Evolutionary conservation across 495 filamentous ascomycete species (phyloP).

Genomic region (Pyrenula massariospora): DNA sequence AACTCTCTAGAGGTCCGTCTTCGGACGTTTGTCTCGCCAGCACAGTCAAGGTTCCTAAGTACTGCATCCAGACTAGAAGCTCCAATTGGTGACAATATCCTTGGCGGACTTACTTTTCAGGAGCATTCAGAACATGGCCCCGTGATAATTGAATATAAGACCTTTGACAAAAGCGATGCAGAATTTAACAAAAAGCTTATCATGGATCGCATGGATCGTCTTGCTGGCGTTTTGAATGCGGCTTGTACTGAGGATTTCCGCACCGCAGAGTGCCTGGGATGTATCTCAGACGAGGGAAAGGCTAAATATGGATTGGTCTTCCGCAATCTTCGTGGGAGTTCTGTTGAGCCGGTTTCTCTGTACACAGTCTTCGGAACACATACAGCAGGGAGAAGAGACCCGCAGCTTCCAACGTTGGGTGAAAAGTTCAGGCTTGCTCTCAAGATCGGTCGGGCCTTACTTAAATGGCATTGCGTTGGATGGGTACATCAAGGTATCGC

Average conservation of each 20-base stretch:
- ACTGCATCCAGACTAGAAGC: background rate
- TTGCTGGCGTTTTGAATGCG: background rate
- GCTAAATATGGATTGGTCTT: too few species aligned
- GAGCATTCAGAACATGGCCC: background rate
- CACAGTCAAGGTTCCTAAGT: background rate
- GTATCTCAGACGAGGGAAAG: background rate
- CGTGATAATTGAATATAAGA: background rate
- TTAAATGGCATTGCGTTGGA: background rate
- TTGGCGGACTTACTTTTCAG: background rate
- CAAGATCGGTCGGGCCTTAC: background rate
- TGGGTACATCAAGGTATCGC: background rate
- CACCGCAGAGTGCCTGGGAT: background rate
- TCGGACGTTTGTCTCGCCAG: background rate
- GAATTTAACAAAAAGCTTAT: background rate
- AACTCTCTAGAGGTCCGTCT: background rate
- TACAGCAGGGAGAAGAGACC: background rate
- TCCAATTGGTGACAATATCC: background rate
- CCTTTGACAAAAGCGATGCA: background rate
- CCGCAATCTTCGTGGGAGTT: too few species aligned
- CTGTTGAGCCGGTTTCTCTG: background rate
- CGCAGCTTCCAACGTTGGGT: background rate
- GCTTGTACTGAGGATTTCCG: background rate
- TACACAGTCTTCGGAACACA: background rate
- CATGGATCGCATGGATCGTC: background rate
- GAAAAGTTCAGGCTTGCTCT: background rate